Percentiles rank a stretch among this genome's conserved stretches.
Conservation (phyloP, 1,139 yeast genomes). For the Suhomyces bolitotheri region DNA sequence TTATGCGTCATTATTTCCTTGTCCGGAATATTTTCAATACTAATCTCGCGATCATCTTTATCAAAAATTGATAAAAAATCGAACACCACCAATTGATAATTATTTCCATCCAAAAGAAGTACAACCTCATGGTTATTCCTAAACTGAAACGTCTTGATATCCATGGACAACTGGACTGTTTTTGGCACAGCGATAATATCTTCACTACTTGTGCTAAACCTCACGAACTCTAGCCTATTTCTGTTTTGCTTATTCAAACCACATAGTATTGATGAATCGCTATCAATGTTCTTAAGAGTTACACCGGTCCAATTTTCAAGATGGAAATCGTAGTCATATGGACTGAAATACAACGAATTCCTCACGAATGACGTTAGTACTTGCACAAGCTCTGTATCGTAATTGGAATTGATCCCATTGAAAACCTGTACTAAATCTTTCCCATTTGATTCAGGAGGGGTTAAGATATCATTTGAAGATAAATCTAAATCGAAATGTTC, state of each 20-base stretch:
- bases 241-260: constrained; percentile 9
- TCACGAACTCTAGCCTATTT: constrained; percentile 1
- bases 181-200: neutral
- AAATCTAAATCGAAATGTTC: constrained; percentile 26
- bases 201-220: constrained; percentile 2
- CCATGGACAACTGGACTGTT: constrained; percentile 2
- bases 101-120: constrained; percentile 12
- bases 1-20: constrained; percentile 8
- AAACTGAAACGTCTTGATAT: constrained; percentile 17
- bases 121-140: constrained; percentile 16
- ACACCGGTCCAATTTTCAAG: constrained; percentile 2
- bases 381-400: constrained; percentile 14
- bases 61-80: constrained; percentile 12
- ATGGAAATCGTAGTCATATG: neutral
- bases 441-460: constrained; percentile 3
- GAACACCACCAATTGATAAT: constrained; percentile 13
- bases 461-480: constrained; percentile 19
- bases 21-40: constrained; percentile 3
- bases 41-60: neutral
- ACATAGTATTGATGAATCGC: constrained; percentile 6
- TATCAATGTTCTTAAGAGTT: constrained; percentile 5
- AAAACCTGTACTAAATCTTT: constrained; percentile 13
- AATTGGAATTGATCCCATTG: constrained; percentile 10
- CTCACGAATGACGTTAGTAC: constrained; percentile 19
- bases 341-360: constrained; percentile 10